phyloP scores from a whole-genome alignment of 768 basidiomycete genomes.

The Candolleomyces efflorescens region DNA sequence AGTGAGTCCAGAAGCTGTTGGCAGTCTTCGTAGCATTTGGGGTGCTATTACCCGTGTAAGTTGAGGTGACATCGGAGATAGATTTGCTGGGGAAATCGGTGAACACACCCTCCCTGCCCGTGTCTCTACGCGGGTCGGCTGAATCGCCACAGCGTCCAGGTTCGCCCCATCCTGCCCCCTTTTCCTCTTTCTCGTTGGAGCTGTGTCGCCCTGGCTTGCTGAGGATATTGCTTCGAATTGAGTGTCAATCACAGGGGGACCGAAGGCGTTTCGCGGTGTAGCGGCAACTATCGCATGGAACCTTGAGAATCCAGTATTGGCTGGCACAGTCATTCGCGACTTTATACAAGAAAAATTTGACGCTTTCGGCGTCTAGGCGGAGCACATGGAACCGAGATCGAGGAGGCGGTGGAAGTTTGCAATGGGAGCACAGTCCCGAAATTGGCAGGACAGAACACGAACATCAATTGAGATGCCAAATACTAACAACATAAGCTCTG shows the following conservation, averaged over 20 bases:
- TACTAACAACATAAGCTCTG: not conserved
- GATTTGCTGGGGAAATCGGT: not conserved
- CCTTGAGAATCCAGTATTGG: constrained; percentile 15
- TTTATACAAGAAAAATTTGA: not conserved
- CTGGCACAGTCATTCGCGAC: constrained; percentile 6
- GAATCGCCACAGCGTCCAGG: not conserved
- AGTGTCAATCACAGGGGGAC: constrained; percentile 18
- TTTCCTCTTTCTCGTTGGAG: constrained; percentile 6
- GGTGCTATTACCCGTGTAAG: constrained; percentile 16
- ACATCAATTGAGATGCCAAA: not conserved
- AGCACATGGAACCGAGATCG: not conserved
- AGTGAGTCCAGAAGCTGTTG: constrained; percentile 30
- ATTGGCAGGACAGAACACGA: not conserved
- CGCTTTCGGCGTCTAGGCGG: not conserved
- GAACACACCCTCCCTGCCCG: constrained; percentile 1
- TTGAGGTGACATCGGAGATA: not conserved
- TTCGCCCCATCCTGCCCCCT: not conserved
- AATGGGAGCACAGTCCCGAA: not conserved
- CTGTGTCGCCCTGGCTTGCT: constrained; percentile 4
- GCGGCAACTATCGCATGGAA: constrained; percentile 32
- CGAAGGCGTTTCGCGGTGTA: constrained; percentile 20
- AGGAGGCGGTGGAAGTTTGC: not conserved
- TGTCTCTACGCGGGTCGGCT: constrained; percentile 10
- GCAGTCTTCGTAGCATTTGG: constrained; percentile 24
- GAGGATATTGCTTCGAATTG: constrained; percentile 12